Evolutionary conservation across 2,329 filamentous ascomycete species (phyloP), one percentile per base, ranked within the genome.

Genomic region (Ophiostoma populinum): DNA sequence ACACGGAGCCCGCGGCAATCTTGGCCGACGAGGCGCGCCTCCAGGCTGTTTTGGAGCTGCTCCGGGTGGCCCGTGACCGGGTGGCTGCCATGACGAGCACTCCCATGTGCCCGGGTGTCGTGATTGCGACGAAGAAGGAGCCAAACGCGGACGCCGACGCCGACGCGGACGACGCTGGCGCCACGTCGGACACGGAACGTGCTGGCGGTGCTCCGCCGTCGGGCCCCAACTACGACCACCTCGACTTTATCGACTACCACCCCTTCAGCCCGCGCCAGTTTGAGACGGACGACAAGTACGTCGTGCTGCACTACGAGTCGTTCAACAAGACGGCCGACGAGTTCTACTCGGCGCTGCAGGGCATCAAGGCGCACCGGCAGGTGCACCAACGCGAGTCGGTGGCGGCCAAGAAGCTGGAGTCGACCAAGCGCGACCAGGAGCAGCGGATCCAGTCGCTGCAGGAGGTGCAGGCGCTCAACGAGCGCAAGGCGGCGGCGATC

Each of bases 261-360:
- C 90, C 90, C 0, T 95, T 95, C 53, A 62, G 78, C 25, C 90
- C 90, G 0, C 62, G 66, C 16, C 87, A 95, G 45, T 80, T 92
- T 42, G 70, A 75, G 42, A 62, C 68, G 6, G 73, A 85, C 37
- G 59, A 72, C 0, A 58, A 63, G 0, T 68, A 76, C 17, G 67
- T 71, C 3, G 71, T 92, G 12, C 50, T 95, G 10, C 70, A 81
- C 36, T 85, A 86, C 44, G 68, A 82, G 6, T 79, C 75, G 8
- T 95, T 92, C 61, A 94, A 94, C 54, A 80, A 79, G 49, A 90
- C 85, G 0, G 85, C 93, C 0, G 90, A 98, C 50, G 82, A 93
- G 45, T 98, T 94, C 59, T 95, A 92, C 54, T 95, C 90, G 0
- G 95, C 87, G 0, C 71, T 95, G 18, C 90, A 98, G 56, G 83